Conservation (phyloP, 1,284 basidiomycete species). For the Marasmius tenuissimus region DNA sequence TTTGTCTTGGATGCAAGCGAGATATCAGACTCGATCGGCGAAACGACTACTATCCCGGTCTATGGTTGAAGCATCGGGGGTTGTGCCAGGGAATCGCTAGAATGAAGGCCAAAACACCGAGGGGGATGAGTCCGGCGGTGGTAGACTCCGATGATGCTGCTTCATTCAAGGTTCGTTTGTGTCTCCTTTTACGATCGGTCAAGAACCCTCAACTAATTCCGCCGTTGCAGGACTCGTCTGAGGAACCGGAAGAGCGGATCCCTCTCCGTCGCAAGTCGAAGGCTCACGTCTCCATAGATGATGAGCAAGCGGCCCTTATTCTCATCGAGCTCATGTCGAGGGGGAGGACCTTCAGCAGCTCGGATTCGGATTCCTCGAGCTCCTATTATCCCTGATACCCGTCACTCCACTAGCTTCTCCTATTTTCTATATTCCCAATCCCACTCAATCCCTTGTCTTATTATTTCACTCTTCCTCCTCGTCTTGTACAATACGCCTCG, state of each 20-base stretch:
- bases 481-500: no score
- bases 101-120: not conserved
- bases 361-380: not conserved
- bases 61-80: constrained; percentile 11
- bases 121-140: not conserved
- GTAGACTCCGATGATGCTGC: not conserved
- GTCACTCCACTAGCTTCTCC: no score
- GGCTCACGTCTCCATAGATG: not conserved
- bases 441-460: no score
- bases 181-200: not conserved
- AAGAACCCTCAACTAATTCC: no score
- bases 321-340: not conserved
- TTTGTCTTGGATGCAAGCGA: constrained; percentile 8
- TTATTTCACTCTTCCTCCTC: no score
- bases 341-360: not conserved
- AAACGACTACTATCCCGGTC: constrained; percentile 8
- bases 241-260: not conserved
- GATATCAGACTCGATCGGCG: constrained; percentile 9
- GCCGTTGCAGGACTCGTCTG: not conserved
- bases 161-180: not conserved
- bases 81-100: not conserved
- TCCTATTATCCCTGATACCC: not conserved
- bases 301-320: not conserved
- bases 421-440: no score
- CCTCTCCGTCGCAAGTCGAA: not conserved